phyloP scores from a whole-genome alignment of 192 early-diverging fungal genomes.

The Blastocladiella britannica region DNA sequence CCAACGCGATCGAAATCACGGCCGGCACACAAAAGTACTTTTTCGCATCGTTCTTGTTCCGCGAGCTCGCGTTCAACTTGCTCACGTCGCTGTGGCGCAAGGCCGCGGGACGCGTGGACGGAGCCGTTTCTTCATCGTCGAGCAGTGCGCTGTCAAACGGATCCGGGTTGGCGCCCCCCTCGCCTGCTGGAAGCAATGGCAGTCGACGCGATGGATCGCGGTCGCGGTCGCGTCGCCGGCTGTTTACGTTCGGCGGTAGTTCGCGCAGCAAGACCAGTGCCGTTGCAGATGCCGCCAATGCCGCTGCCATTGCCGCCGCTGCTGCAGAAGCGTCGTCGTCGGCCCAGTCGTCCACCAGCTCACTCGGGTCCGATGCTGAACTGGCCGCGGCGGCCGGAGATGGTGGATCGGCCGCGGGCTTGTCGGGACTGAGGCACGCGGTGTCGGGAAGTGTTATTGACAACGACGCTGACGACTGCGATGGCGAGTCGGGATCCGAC shows the following conservation, averaged over 20 bases:
- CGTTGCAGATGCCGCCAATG: too few relatives aligned
- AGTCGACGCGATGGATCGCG: not conserved
- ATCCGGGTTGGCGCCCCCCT: constrained; percentile 18
- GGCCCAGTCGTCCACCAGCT: too few relatives aligned
- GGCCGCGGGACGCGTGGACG: constrained; percentile 13
- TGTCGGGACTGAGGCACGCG: not conserved
- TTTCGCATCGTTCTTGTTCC: constrained; percentile 69
- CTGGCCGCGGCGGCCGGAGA: not conserved
- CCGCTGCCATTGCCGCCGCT: too few relatives aligned
- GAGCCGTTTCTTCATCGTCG: constrained; percentile 14
- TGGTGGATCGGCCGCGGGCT: too few relatives aligned
- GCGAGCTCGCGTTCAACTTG: constrained; percentile 54
- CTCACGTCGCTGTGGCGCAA: constrained; percentile 43
- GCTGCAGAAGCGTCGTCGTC: too few relatives aligned
- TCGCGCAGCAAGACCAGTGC: constrained; percentile 9
- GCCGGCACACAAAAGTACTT: constrained; percentile 50
- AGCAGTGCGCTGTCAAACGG: constrained; percentile 11
- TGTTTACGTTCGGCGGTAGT: constrained; percentile 6
- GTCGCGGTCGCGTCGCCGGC: constrained; percentile 3
- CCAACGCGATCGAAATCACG: constrained; percentile 70
- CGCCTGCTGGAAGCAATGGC: constrained; percentile 1
- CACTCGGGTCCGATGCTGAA: not conserved
- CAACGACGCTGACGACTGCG: not conserved
- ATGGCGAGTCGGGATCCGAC: not conserved
- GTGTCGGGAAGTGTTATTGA: not conserved